Evolutionary conservation across 164 flowering plant genomes (phyloP).

Genomic region (Piper betle): DNA sequence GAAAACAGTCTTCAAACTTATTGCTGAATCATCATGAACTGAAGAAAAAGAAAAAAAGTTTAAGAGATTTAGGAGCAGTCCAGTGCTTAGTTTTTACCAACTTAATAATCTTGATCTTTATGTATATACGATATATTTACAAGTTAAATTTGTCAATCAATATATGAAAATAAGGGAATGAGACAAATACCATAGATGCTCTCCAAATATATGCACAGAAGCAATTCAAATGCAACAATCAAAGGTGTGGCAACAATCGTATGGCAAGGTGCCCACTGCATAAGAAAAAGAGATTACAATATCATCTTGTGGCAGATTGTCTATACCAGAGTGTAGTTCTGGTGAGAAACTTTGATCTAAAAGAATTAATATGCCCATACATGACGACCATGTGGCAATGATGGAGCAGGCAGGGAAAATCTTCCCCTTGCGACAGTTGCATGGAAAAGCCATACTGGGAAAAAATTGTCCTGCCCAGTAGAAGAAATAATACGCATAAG

Average conservation of each 20-base stretch:
- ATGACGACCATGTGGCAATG: constrained; percentile 76
- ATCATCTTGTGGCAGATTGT: not conserved
- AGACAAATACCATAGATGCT: constrained; percentile 46
- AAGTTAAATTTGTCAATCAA: not conserved
- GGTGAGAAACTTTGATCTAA: not conserved
- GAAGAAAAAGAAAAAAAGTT: constrained; percentile 6
- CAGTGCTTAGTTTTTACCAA: not conserved
- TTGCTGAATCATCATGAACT: constrained; percentile 31
- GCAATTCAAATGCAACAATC: constrained; percentile 81
- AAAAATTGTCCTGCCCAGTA: constrained; percentile 60
- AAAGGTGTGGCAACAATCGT: constrained; percentile 74
- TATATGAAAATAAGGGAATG: not conserved
- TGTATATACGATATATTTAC: not conserved
- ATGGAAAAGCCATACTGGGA: constrained; percentile 84
- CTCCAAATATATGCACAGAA: constrained; percentile 82
- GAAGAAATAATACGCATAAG: not conserved
- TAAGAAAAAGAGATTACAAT: constrained; percentile 4
- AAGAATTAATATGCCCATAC: constrained; percentile 20
- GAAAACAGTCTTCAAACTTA: constrained; percentile 81
- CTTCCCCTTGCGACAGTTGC: constrained; percentile 83
- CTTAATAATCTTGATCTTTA: too few species aligned
- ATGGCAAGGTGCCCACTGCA: constrained; percentile 98
- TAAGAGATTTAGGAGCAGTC: not conserved
- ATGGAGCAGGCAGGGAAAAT: constrained; percentile 89
- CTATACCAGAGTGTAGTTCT: not conserved